Conservation (phyloP, 306 rosid species). For the Vachellia pachyceras region DNA sequence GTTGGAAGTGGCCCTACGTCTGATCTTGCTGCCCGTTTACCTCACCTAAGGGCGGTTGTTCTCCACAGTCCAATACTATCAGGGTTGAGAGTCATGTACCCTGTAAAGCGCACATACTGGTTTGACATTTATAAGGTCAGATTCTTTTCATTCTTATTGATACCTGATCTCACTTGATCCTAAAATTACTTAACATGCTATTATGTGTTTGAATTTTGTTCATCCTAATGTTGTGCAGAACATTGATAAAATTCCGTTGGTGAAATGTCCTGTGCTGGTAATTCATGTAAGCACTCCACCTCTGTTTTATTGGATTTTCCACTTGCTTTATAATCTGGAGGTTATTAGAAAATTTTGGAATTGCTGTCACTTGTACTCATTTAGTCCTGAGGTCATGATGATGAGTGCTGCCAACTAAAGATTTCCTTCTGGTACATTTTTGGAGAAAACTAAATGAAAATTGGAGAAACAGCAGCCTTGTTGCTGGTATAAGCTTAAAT, state of each 20-base stretch:
- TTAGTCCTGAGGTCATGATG: conserved; percentile 6
- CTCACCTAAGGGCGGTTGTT: conserved; percentile 71
- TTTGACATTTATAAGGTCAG: conserved; percentile 83
- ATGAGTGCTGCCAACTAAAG: not conserved
- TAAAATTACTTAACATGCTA: not conserved
- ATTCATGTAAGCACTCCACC: conserved; percentile 65
- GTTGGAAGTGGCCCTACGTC: conserved; percentile 84
- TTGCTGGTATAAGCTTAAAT: not conserved
- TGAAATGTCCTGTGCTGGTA: conserved; percentile 76
- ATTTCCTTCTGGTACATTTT: not conserved
- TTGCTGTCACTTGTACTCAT: conserved; percentile 1
- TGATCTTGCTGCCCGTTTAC: conserved; percentile 71
- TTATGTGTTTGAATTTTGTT: conserved; percentile 26
- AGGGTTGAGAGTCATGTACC: conserved; percentile 85
- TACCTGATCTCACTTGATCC: conserved; percentile 24
- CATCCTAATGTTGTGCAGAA: conserved; percentile 58
- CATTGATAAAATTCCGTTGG: conserved; percentile 76
- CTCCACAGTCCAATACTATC: conserved; percentile 82
- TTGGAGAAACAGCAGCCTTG: conserved; percentile 3
- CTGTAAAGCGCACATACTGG: conserved; percentile 82
- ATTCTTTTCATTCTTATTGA: conserved; percentile 23
- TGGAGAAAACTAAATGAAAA: not conserved
- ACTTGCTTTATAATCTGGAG: conserved; percentile 3
- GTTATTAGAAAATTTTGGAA: not conserved
- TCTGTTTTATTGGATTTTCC: conserved; percentile 6